A percentile compares a stretch with the other conserved stretches of the same genome.
Evolutionary conservation across 345 rosid genomes (phyloP).

Genomic region (Sisymbrium altissimum): DNA sequence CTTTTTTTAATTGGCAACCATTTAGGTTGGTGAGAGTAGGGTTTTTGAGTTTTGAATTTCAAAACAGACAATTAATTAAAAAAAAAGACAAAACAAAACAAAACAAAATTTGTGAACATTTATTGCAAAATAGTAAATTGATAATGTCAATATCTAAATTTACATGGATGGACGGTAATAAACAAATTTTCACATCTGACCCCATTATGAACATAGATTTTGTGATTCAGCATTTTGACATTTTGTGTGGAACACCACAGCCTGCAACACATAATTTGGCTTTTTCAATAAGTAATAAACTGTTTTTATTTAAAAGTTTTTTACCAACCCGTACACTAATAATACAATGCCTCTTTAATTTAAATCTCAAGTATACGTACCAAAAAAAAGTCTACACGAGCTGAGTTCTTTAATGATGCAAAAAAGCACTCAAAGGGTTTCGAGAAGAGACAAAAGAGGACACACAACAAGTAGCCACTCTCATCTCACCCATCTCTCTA

Average conservation of each 20-base stretch:
- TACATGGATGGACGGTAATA: not conserved
- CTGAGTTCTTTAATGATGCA: slow-evolving; percentile 28
- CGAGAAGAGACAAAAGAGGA: slow-evolving; percentile 29
- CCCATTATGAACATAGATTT: not conserved
- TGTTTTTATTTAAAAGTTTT: too few relatives aligned
- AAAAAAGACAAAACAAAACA: too few relatives aligned
- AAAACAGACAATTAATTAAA: not conserved
- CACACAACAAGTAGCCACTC: slow-evolving; percentile 35
- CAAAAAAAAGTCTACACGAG: slow-evolving; percentile 24
- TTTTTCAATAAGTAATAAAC: not conserved
- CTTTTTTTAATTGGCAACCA: not conserved
- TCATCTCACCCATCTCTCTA: slow-evolving; percentile 13
- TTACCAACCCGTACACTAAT: not conserved
- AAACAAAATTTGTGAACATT: not conserved
- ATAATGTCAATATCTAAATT: not conserved
- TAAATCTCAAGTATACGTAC: slow-evolving; percentile 12
- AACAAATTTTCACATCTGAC: not conserved
- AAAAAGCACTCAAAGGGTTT: slow-evolving; percentile 30
- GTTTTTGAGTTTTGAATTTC: slow-evolving; percentile 1
- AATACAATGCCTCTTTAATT: slow-evolving; percentile 1
- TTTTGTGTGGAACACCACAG: slow-evolving; percentile 4
- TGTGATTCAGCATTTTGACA: slow-evolving; percentile 4
- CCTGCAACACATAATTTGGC: slow-evolving; percentile 23
- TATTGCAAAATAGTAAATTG: not conserved
- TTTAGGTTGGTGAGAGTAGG: not conserved